These are phyloP conservation scores for Cladobotryum protrusum DNA, from an alignment of 2,329 filamentous ascomycete genomes.

Conservation along the genomic window DNA sequence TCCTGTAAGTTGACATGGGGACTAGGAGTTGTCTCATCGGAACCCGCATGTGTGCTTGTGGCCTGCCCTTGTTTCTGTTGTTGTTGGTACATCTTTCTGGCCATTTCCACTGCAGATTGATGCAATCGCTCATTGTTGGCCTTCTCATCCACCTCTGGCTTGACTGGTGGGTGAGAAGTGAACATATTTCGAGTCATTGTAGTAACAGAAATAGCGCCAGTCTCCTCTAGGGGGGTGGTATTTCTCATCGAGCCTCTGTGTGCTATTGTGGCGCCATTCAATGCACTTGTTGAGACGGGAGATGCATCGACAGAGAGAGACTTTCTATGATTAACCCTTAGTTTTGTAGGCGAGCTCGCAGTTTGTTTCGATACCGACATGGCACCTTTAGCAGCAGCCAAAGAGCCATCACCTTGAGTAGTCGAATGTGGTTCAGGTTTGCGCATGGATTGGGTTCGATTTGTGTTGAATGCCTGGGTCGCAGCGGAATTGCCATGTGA, in stretches of 20 bases:
- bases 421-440: slow-evolving; percentile 16
- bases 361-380: slow-evolving; percentile 56
- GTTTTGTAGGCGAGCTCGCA: slow-evolving; percentile 52
- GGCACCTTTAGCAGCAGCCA: slow-evolving; percentile 72
- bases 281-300: slow-evolving; percentile 56
- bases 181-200: slow-evolving; percentile 71
- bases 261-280: slow-evolving; percentile 66
- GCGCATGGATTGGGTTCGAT: slow-evolving; percentile 24
- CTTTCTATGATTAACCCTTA: slow-evolving; percentile 10
- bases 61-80: slow-evolving; percentile 57
- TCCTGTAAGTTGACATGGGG: slow-evolving; percentile 67
- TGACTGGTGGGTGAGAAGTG: slow-evolving; percentile 66
- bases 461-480: slow-evolving; percentile 33
- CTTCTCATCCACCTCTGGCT: slow-evolving; percentile 66
- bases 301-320: slow-evolving; percentile 23
- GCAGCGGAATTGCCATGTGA: slow-evolving; percentile 24
- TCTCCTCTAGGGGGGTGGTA: slow-evolving; percentile 48
- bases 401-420: slow-evolving; percentile 56
- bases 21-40: slow-evolving; percentile 35
- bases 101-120: slow-evolving; percentile 84
- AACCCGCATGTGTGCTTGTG: slow-evolving; percentile 33
- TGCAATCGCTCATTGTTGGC: slow-evolving; percentile 65
- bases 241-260: slow-evolving; percentile 46
- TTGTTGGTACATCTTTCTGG: slow-evolving; percentile 72
- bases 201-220: slow-evolving; percentile 60